phyloP scores from a whole-genome alignment of 768 basidiomycete genomes.

The Amanita muscaria region DNA sequence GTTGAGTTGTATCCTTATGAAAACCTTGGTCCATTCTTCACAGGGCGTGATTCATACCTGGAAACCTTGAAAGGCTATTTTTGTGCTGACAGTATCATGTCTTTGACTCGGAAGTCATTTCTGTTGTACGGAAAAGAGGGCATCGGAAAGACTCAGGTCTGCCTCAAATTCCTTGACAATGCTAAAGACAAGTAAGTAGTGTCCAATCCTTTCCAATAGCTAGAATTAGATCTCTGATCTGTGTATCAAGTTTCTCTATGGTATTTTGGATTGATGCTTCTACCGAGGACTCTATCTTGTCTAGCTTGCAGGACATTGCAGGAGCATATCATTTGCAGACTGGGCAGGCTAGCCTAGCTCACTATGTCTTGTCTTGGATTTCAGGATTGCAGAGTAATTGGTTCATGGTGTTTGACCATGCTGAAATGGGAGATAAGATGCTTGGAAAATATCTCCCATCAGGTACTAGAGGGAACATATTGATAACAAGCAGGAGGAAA shows the following conservation, averaged over 20 bases:
- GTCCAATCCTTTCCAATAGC: not conserved
- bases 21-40: slow-evolving; percentile 3
- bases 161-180: slow-evolving; percentile 1
- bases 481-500: slow-evolving; percentile 14
- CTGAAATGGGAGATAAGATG: slow-evolving; percentile 8
- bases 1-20: not conserved
- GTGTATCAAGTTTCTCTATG: slow-evolving; percentile 14
- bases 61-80: slow-evolving; percentile 11
- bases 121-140: slow-evolving; percentile 16
- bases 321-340: slow-evolving; percentile 2
- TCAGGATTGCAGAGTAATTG: slow-evolving; percentile 10
- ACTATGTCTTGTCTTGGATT: slow-evolving; percentile 10
- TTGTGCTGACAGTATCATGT: not conserved
- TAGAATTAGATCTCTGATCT: no score
- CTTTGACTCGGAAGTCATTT: slow-evolving; percentile 4
- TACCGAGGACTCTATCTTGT: slow-evolving; percentile 10
- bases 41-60: slow-evolving; percentile 10
- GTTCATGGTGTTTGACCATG: slow-evolving; percentile 17
- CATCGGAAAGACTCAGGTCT: slow-evolving; percentile 6
- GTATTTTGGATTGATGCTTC: slow-evolving; percentile 20
- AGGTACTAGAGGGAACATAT: slow-evolving; percentile 13
- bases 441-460: slow-evolving; percentile 11
- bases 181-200: not conserved
- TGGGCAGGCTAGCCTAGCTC: slow-evolving; percentile 1
- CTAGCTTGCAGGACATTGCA: slow-evolving; percentile 4